phyloP scores from a whole-genome alignment of 1,284 basidiomycete species.

The Puccinia horiana region DNA sequence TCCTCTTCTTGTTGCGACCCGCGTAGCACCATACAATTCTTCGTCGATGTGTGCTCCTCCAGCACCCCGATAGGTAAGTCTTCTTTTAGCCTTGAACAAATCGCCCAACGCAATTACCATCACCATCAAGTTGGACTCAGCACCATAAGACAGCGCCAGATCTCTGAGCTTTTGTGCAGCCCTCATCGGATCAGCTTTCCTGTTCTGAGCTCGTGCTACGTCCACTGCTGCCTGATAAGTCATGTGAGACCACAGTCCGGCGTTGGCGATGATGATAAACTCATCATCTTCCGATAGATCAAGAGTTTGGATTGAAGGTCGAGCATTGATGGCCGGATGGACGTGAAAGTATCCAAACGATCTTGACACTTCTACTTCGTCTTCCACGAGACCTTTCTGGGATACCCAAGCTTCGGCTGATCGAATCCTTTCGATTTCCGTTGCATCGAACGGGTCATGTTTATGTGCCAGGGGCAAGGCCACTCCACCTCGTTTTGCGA shows the following conservation, averaged over 20 bases:
- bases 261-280: constrained; percentile 93
- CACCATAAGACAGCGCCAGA: constrained; percentile 94
- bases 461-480: constrained; percentile 75
- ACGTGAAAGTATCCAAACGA: constrained; percentile 93
- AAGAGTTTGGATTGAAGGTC: constrained; percentile 74
- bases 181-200: constrained; percentile 82
- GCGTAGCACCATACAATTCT: constrained; percentile 52
- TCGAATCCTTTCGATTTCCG: constrained; percentile 82
- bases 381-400: constrained; percentile 87
- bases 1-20: constrained; percentile 55
- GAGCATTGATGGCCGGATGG: constrained; percentile 84
- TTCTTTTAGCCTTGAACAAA: constrained; percentile 65
- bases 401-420: constrained; percentile 94
- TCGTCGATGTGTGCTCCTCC: constrained; percentile 53
- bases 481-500: constrained; percentile 75
- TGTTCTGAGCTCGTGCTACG: constrained; percentile 77
- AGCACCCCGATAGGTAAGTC: constrained; percentile 61
- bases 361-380: constrained; percentile 85
- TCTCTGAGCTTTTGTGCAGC: constrained; percentile 96
- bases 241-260: constrained; percentile 89
- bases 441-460: constrained; percentile 86
- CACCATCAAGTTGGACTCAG: constrained; percentile 91
- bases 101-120: constrained; percentile 90
- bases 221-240: constrained; percentile 96
- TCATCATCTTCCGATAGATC: constrained; percentile 84